Evolutionary conservation across 257 asterid genomes (phyloP), one percentile per base, ranked within the genome.

Genomic region (Asclepias syriaca): DNA sequence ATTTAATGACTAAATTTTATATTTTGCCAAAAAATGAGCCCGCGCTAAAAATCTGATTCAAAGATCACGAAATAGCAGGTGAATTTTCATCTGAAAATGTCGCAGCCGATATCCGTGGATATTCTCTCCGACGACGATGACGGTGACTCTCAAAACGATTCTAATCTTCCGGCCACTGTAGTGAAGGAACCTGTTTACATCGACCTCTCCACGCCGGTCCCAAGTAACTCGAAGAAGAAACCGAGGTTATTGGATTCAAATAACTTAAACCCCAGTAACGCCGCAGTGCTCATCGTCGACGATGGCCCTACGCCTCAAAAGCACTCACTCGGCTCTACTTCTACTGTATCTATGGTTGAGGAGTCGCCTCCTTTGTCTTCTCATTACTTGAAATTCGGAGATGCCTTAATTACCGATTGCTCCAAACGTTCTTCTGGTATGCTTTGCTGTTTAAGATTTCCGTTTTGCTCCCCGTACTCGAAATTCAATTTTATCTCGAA

Each of bases 291-390:
- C 68, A 53, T 89, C 72, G 84, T 94, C 57, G 93, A 89, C 61
- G 98, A 91, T 68, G 97, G 84, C 51, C 81, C 85, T 50, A 81
- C 95, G 43, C 91, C 94, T 5, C 8, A 56, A 53, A 85, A 80
- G 71, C 72, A 68, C 21, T 68, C 77, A 15, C 18, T 37, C 43
- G 75, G 73, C 34, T 77, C 72, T 14, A 40, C 71, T 2, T 24
- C 53, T 1, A 78, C 84, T 43, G 83, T 85, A 46, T 76, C 81
- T 6, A 74, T 81, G 40, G 90, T 84, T 21, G 80, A 89, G 16
- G 95, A 87, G 56, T 90, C 97, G 61, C 98, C 96, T 59, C 96
- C 97, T 9, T 73, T 88, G 67, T 77, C 84, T 40, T 55, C 77
- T 50, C 74, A 66, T 60, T 66, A 51, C 11, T 55, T 71, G 13